These are phyloP conservation scores for Pseudocercospora eumusae DNA, from an alignment of 2,329 filamentous ascomycete species.

Conservation along the genomic window DNA sequence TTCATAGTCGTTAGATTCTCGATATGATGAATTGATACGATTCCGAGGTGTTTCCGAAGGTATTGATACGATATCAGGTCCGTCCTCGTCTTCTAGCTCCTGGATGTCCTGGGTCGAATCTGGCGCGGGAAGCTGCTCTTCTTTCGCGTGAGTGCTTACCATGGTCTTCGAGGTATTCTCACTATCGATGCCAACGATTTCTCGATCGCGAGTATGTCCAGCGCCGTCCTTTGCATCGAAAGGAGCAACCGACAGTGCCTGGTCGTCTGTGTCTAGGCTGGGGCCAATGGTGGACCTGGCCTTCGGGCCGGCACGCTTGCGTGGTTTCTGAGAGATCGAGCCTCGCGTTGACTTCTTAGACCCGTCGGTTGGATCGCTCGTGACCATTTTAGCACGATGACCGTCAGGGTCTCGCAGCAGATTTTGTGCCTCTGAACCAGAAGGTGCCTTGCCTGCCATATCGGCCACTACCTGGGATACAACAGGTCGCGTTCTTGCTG, in stretches of 20 bases:
- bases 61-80: not conserved
- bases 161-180: not conserved
- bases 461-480: not conserved
- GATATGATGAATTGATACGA: not conserved
- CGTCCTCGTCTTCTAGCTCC: not conserved
- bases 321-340: not conserved
- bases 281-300: not conserved
- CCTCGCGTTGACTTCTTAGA: not conserved
- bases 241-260: not conserved
- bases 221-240: not conserved
- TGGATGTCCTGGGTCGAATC: not conserved
- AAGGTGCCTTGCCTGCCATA: not conserved
- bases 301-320: not conserved
- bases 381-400: not conserved
- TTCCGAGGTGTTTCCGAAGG: not conserved
- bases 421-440: not conserved
- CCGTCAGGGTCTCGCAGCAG: constrained; percentile 1
- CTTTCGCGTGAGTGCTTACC: not conserved
- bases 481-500: not conserved
- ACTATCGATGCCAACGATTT: not conserved
- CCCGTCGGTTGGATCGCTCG: not conserved
- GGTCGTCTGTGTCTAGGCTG: not conserved
- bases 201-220: not conserved
- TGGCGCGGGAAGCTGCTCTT: not conserved
- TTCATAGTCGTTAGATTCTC: not conserved